These are phyloP conservation scores for Fusarium globosum DNA, from an alignment of 2,329 filamentous ascomycete genomes.

Conservation along the genomic window DNA sequence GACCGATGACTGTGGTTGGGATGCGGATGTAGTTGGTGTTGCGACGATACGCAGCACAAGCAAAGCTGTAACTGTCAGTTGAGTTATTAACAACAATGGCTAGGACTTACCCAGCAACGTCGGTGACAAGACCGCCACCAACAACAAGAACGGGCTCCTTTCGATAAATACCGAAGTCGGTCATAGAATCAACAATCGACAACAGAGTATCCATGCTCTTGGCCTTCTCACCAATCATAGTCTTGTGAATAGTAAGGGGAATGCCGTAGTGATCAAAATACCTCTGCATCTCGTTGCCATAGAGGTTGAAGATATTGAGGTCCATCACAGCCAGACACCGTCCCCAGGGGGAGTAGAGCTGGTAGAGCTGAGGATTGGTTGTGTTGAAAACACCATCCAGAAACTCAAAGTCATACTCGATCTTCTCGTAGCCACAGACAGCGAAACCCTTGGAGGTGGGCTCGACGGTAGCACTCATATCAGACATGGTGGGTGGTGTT, in stretches of 20 bases:
- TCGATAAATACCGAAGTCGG: slow-evolving; percentile 75
- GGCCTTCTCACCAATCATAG: slow-evolving; percentile 79
- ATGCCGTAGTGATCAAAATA: slow-evolving; percentile 76
- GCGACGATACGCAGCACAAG: slow-evolving; percentile 76
- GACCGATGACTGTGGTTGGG: slow-evolving; percentile 78
- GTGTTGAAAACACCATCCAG: slow-evolving; percentile 75
- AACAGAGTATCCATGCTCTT: slow-evolving; percentile 78
- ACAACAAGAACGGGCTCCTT: slow-evolving; percentile 76
- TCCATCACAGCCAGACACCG: slow-evolving; percentile 77
- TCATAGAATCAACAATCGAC: slow-evolving; percentile 79
- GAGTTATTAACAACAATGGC: too few relatives aligned
- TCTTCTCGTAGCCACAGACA: slow-evolving; percentile 80
- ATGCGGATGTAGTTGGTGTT: slow-evolving; percentile 81
- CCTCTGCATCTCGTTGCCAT: slow-evolving; percentile 71
- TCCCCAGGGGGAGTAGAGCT: slow-evolving; percentile 73
- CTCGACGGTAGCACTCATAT: slow-evolving; percentile 73
- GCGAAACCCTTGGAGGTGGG: slow-evolving; percentile 75
- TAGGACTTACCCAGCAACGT: slow-evolving; percentile 74
- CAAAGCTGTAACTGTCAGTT: slow-evolving; percentile 61
- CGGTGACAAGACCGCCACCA: slow-evolving; percentile 76
- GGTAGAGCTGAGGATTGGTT: slow-evolving; percentile 69
- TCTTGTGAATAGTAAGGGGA: slow-evolving; percentile 74
- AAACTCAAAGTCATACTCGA: slow-evolving; percentile 80
- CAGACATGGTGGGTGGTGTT: slow-evolving; percentile 66
- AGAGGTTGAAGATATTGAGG: slow-evolving; percentile 75